These are phyloP conservation scores for Ashbya aceris DNA, from an alignment of 1,139 yeast species.

Conservation along the genomic window DNA sequence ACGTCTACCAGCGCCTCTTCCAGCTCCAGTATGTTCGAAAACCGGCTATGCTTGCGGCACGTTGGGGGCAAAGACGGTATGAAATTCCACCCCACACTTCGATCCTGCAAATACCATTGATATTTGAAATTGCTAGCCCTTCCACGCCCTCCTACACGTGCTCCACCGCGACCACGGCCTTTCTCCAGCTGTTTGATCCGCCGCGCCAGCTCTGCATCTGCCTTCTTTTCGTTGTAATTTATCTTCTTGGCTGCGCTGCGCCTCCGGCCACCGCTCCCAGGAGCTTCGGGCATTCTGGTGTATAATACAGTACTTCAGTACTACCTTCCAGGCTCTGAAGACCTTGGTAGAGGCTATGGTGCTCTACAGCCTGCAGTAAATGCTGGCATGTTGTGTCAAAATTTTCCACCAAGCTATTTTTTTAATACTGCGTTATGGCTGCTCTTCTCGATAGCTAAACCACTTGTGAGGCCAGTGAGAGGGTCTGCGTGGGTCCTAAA, in stretches of 20 bases:
- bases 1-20: slow-evolving; percentile 33
- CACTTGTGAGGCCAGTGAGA: too few relatives aligned
- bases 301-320: too few relatives aligned
- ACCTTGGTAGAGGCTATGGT: too few relatives aligned
- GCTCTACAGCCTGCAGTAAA: too few relatives aligned
- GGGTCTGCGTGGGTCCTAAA: too few relatives aligned
- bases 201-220: slow-evolving; percentile 23
- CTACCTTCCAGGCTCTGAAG: too few relatives aligned
- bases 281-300: neutral
- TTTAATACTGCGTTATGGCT: too few relatives aligned
- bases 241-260: slow-evolving; percentile 26
- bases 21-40: slow-evolving; percentile 33
- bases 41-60: slow-evolving; percentile 22
- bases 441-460: too few relatives aligned
- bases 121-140: slow-evolving; percentile 11
- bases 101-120: slow-evolving; percentile 20
- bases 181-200: slow-evolving; percentile 16
- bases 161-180: slow-evolving; percentile 1
- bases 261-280: slow-evolving; percentile 13
- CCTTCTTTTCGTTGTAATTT: slow-evolving; percentile 31
- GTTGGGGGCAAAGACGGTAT: slow-evolving; percentile 27
- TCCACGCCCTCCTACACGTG: neutral
- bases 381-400: too few relatives aligned
- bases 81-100: slow-evolving; percentile 23
- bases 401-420: too few relatives aligned